phyloP scores from a whole-genome alignment of 305 asterid species.

The Fraxinus ornus region DNA sequence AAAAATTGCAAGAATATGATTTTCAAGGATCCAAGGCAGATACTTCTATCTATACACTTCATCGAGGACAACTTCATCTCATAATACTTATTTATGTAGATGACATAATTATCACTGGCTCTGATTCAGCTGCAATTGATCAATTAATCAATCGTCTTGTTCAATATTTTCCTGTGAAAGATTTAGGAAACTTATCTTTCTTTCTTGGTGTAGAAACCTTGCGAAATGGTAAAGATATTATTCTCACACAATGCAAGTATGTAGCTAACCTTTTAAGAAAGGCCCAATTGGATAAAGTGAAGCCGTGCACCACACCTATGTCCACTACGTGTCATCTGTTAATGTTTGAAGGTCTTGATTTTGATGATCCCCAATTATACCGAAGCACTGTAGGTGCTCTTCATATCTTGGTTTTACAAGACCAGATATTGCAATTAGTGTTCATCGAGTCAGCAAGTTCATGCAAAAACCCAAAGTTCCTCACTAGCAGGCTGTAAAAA shows the following conservation, averaged over 20 bases:
- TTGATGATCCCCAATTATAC: background rate
- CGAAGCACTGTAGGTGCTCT: background rate
- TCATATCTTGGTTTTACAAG: background rate
- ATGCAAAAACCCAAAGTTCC: background rate
- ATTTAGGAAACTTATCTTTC: background rate
- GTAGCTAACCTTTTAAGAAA: background rate
- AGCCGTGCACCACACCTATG: background rate
- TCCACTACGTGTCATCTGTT: background rate
- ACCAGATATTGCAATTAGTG: background rate
- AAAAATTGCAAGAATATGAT: no score
- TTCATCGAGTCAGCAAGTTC: background rate
- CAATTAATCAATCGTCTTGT: background rate
- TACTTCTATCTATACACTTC: no score
- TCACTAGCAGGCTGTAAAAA: background rate
- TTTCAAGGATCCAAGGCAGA: no score
- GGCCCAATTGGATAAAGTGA: background rate
- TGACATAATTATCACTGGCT: background rate
- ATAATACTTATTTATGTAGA: no score
- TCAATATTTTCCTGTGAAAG: background rate
- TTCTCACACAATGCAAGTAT: background rate
- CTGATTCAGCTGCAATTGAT: background rate
- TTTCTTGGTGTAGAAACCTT: background rate
- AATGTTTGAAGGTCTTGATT: background rate
- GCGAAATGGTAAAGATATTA: background rate
- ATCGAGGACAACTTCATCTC: no score